These are phyloP conservation scores for Aureobasidium sp. DNA, from an alignment of 2,329 filamentous ascomycete genomes.

Conservation along the genomic window DNA sequence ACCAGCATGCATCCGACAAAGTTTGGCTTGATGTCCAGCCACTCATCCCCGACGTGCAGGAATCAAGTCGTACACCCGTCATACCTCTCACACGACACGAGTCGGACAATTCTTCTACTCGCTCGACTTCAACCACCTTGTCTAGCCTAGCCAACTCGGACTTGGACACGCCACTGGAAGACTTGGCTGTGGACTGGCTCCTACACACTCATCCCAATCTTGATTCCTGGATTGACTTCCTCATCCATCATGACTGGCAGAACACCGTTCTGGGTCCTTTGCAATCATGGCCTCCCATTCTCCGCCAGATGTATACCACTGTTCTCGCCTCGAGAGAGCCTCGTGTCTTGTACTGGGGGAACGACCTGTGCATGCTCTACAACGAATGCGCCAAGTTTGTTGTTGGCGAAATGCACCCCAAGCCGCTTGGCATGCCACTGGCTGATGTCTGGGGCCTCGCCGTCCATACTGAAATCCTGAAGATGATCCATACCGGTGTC, in stretches of 20 bases:
- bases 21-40: too few species aligned
- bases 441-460: not conserved
- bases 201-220: not conserved
- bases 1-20: too few species aligned
- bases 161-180: not conserved
- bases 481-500: not conserved
- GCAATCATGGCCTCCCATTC: not conserved
- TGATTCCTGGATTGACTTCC: not conserved
- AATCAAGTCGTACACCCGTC: too few species aligned
- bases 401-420: not conserved
- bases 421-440: conserved; percentile 12
- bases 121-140: not conserved
- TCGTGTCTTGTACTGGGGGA: not conserved
- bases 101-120: not conserved
- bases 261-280: not conserved
- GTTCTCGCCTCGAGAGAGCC: conserved; percentile 5
- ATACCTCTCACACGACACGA: too few species aligned
- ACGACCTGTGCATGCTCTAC: not conserved
- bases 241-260: not conserved
- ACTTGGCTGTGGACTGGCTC: not conserved
- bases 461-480: not conserved
- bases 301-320: not conserved
- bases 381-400: not conserved
- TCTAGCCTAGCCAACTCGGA: not conserved
- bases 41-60: too few species aligned